Evolutionary conservation across 192 early-diverging fungal genomes (phyloP).

Genomic region (Podila epicladia): DNA sequence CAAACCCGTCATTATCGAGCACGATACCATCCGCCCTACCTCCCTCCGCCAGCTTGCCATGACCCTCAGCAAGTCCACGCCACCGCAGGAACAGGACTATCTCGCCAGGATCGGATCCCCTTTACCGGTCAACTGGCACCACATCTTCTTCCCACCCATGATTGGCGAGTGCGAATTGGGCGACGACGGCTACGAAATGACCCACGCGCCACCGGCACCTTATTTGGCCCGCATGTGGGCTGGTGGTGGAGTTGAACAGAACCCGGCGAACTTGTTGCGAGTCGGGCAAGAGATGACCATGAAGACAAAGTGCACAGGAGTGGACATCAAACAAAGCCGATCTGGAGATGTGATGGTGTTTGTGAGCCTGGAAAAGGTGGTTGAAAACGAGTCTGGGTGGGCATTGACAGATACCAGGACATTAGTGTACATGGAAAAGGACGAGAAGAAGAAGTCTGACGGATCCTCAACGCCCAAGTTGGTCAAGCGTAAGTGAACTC

Average conservation of each 20-base stretch:
- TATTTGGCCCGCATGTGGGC: conserved; percentile 90
- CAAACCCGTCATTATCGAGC: conserved; percentile 35
- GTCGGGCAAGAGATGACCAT: conserved; percentile 72
- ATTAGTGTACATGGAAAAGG: conserved; percentile 70
- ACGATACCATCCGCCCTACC: conserved; percentile 36
- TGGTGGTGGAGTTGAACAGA: conserved; percentile 76
- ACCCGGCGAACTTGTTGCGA: conserved; percentile 63
- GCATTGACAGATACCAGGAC: conserved; percentile 72
- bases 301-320: conserved; percentile 62
- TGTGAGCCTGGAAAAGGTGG: conserved; percentile 72
- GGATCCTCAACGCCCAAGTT: conserved; percentile 16
- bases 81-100: background rate
- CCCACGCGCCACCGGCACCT: conserved; percentile 79
- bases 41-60: conserved; percentile 38
- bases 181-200: conserved; percentile 84
- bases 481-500: conserved; percentile 38
- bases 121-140: conserved; percentile 79
- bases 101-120: conserved; percentile 32
- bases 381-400: conserved; percentile 68
- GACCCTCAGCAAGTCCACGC: conserved; percentile 35
- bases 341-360: conserved; percentile 68
- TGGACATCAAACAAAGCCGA: conserved; percentile 63
- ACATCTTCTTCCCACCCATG: conserved; percentile 83
- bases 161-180: conserved; percentile 72
- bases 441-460: conserved; percentile 8